These are phyloP conservation scores for Lactifluus subvellereus DNA, from an alignment of 768 basidiomycete species.

Conservation along the genomic window DNA sequence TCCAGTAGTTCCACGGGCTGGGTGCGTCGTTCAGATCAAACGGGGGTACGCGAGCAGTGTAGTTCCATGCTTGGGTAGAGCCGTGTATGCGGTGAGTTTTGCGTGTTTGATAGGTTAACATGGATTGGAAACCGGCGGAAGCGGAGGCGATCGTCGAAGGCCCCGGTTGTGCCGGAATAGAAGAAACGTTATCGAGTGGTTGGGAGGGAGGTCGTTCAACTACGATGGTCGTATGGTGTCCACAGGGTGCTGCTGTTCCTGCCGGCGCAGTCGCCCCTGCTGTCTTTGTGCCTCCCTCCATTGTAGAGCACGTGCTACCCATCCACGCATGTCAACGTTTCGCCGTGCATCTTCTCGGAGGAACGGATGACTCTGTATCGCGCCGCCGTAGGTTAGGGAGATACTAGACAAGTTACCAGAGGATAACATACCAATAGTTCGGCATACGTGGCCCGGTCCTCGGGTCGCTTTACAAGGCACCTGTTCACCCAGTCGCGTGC, in stretches of 20 bases:
- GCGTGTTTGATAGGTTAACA: conserved; percentile 3
- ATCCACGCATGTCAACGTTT: conserved; percentile 77
- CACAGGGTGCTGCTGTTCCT: conserved; percentile 12
- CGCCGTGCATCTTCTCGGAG: conserved; percentile 52
- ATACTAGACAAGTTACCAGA: background rate
- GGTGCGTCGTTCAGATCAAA: background rate
- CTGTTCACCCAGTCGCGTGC: conserved; percentile 78
- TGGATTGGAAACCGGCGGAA: conserved; percentile 9
- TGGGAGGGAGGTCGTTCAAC: background rate
- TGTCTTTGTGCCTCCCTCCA: conserved; percentile 26
- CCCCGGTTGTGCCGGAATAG: background rate
- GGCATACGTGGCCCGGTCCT: conserved; percentile 72
- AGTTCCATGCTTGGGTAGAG: conserved; percentile 1
- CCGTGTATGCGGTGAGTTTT: background rate
- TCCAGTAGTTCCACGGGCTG: background rate
- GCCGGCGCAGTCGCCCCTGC: conserved; percentile 4
- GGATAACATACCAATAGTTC: conserved; percentile 54
- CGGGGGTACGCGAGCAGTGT: background rate
- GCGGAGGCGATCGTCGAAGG: background rate
- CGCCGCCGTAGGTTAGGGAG: background rate
- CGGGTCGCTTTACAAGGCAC: conserved; percentile 80
- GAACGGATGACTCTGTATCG: conserved; percentile 68
- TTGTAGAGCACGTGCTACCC: conserved; percentile 56
- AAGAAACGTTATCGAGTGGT: background rate
- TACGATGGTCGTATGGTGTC: conserved; percentile 16